Percentiles rank a stretch among this genome's conserved stretches.
Evolutionary conservation across 345 rosid genomes (phyloP).

Genomic region (Tarenaya hassleriana): DNA sequence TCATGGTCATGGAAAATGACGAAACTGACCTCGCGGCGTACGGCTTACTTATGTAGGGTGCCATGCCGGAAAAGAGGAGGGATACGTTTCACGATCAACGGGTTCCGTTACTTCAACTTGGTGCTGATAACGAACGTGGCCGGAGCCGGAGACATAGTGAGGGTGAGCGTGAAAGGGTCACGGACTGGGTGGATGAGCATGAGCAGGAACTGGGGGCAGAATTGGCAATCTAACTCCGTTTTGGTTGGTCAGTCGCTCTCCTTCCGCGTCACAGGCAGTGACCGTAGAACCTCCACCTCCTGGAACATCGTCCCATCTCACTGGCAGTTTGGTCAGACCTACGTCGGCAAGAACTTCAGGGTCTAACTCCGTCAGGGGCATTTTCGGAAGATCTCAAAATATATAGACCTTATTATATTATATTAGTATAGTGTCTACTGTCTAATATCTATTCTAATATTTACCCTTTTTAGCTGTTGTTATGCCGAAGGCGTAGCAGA

Average conservation of each 20-base stretch:
- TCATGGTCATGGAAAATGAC: too few relatives aligned
- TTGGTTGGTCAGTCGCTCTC: constrained; percentile 55
- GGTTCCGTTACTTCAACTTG: constrained; percentile 64
- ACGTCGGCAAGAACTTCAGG: constrained; percentile 61
- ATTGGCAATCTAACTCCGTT: constrained; percentile 58
- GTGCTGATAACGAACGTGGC: constrained; percentile 57
- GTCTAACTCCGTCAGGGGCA: constrained; percentile 28
- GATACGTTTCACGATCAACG: constrained; percentile 56
- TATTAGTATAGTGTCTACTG: too few relatives aligned
- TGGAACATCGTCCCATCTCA: constrained; percentile 62
- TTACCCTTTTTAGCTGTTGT: too few relatives aligned
- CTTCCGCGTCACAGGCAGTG: constrained; percentile 54
- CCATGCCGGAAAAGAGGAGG: constrained; percentile 63
- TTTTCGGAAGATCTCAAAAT: constrained; percentile 7
- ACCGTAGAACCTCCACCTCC: constrained; percentile 56
- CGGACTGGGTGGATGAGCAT: constrained; percentile 48
- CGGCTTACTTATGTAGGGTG: constrained; percentile 29
- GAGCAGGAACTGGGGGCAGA: constrained; percentile 70
- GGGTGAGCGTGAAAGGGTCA: constrained; percentile 46
- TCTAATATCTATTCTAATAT: too few relatives aligned
- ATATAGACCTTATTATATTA: too few relatives aligned
- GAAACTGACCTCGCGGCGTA: background rate
- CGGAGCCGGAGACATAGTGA: constrained; percentile 48
- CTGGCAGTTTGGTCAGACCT: constrained; percentile 77
- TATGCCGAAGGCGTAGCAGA: too few relatives aligned